Percentiles rank a stretch among this genome's conserved stretches.
These are phyloP conservation scores for Butyriboletus regius DNA, from an alignment of 1,284 basidiomycete species.

Conservation along the genomic window DNA sequence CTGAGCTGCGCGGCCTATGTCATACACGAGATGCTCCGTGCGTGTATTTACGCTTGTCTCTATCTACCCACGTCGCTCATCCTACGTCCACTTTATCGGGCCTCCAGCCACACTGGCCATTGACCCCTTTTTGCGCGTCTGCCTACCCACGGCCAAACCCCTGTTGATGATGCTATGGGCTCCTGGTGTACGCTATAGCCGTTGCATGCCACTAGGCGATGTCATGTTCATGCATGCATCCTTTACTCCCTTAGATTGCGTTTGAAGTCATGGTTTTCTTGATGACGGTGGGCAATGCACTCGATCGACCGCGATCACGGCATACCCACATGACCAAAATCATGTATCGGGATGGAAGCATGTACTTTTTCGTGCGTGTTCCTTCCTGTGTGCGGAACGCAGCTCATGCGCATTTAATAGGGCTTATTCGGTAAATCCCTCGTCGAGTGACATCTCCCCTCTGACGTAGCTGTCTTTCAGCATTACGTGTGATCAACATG, in stretches of 20 bases:
- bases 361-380: conserved; percentile 35
- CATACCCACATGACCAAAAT: conserved; percentile 21
- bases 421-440: conserved; percentile 23
- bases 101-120: conserved; percentile 14
- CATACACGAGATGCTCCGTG: conserved; percentile 31
- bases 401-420: conserved; percentile 10
- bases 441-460: not conserved
- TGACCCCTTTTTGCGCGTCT: conserved; percentile 9
- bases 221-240: not conserved
- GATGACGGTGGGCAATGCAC: conserved; percentile 34
- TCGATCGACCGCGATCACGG: conserved; percentile 28
- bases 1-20: conserved; percentile 27
- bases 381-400: not conserved
- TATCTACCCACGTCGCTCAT: not conserved
- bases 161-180: conserved; percentile 27
- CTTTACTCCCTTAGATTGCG: conserved; percentile 19
- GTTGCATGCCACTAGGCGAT: not conserved
- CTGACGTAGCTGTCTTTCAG: conserved; percentile 14
- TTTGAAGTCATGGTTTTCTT: conserved; percentile 38
- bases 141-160: conserved; percentile 14
- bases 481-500: conserved; percentile 29
- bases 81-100: not conserved
- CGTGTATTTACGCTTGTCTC: conserved; percentile 9
- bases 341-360: conserved; percentile 35
- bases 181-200: conserved; percentile 26